Base-by-base conservation (phyloP, 805 yeast species). In the Candida dajiaensis region DNA sequence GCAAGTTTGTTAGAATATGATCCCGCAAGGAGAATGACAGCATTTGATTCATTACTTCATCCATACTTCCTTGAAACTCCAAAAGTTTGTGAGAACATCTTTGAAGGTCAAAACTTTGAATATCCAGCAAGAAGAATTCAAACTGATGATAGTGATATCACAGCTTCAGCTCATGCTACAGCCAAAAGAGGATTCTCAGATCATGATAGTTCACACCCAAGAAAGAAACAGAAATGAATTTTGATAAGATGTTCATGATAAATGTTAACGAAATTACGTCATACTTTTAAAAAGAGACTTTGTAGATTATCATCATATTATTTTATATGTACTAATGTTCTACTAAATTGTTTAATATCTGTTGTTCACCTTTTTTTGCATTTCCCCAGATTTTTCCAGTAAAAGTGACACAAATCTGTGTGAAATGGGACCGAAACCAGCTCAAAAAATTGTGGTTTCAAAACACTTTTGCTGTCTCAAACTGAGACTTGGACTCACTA, bases 111-210 rank as follows among this genome's bases (percentile, higher is more conserved):
- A 48, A 75, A 72, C 35, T 73, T 81, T 58, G 81, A 78, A 53
- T 94, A 94, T 61, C 98, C 99, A 2, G 76, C 81, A 28, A 73
- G 99, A 53, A 76, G 96, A 55, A 89, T 92, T 26, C 87, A 88
- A 55, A 83, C 87, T 19, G 95, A 87, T 57, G 96, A 89, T 62
- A 82, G 81, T 54, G 96, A 89, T 64, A 88, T 89, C 40, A 70
- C 73, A 2, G 56, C 62, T 15, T 50, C 71, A 11, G 54, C 51
- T 4, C 52, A 58, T 23, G 57, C 60, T 25, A 63, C 65, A 1
- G 51, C 53, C 19, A 69, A 63, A 51, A 57, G 68, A 46, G 61
- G 59, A 38, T 52, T 38, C 50, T 48, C 39, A 6, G 56, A 48
- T 13, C 55, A 56, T 40, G 63, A 58, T 28, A 36, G 53, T 2